These are phyloP conservation scores for Nicotiana otophora DNA, from an alignment of 257 asterid species.

Conservation along the genomic window DNA sequence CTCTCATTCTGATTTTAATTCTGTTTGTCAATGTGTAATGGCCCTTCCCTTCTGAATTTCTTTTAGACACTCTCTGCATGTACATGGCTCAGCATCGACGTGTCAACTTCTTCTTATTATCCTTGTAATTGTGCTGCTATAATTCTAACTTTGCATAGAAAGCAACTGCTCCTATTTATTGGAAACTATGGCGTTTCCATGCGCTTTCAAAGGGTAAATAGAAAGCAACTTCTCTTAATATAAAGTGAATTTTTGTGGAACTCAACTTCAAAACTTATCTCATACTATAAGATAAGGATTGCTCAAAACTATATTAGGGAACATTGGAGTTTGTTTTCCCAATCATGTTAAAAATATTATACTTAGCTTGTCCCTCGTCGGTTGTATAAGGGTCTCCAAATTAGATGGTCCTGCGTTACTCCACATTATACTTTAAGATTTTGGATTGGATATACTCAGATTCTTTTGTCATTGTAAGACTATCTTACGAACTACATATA, in stretches of 20 bases:
- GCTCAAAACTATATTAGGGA: neutral
- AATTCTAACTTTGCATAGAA: neutral
- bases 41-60: neutral
- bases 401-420: no score
- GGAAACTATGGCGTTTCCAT: neutral
- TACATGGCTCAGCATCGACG: neutral
- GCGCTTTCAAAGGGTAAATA: neutral
- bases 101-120: constrained; percentile 2
- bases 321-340: no score
- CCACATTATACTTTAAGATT: no score
- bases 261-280: neutral
- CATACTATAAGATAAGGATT: neutral
- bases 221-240: neutral
- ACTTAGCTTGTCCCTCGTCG: no score
- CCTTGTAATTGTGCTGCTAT: neutral
- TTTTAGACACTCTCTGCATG: neutral
- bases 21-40: neutral
- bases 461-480: no score
- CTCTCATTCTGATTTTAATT: neutral
- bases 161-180: neutral
- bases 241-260: neutral
- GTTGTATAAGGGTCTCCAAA: no score
- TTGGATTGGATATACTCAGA: no score
- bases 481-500: no score
- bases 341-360: no score